Conservation (phyloP, 208 protist species). For the Phytomonas francai region DNA sequence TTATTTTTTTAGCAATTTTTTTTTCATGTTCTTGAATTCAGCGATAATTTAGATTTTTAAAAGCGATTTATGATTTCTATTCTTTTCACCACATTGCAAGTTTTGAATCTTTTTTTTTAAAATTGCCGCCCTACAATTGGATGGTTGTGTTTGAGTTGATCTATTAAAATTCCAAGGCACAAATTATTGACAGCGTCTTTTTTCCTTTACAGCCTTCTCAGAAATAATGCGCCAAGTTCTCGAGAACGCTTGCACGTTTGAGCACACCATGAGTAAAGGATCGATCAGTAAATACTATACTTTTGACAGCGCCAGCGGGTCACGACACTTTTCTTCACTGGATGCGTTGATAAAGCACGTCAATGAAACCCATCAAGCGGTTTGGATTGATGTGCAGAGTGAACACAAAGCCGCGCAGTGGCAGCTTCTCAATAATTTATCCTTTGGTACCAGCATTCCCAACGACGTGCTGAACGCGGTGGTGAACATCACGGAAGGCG, state of each 20-base stretch:
- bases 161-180: not conserved
- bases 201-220: not conserved
- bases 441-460: constrained; percentile 27
- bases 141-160: not conserved
- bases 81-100: not conserved
- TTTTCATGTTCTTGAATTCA: constrained; percentile 5
- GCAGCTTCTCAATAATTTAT: constrained; percentile 21
- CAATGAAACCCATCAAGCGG: constrained; percentile 16
- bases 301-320: constrained; percentile 17
- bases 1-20: not conserved
- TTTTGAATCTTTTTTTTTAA: not conserved
- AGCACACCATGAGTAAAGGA: not conserved
- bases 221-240: constrained; percentile 9
- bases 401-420: constrained; percentile 28
- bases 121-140: not conserved
- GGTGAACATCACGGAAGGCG: constrained; percentile 38
- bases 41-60: not conserved
- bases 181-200: constrained; percentile 1
- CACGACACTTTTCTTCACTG: constrained; percentile 7
- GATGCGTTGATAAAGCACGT: constrained; percentile 22
- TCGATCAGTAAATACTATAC: constrained; percentile 12
- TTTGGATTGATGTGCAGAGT: constrained; percentile 55
- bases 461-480: constrained; percentile 35
- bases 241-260: constrained; percentile 6
- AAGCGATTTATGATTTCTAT: not conserved